Base-by-base conservation (phyloP, 805 yeast genomes). In the Wickerhamomyces xylosicus region DNA sequence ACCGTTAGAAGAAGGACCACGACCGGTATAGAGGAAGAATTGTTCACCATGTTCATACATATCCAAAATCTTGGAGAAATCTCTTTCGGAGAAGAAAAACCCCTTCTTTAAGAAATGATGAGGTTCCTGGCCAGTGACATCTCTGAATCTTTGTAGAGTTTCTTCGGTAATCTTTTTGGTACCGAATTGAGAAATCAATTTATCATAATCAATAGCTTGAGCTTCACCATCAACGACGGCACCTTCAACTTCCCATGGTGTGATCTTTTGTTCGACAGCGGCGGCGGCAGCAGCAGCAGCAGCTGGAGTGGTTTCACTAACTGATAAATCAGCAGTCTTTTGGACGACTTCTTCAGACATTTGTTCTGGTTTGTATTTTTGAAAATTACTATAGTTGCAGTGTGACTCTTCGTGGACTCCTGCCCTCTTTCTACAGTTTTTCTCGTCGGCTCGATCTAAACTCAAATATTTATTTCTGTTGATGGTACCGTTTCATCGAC, bases 201-300 rank as follows among this genome's bases (percentile, higher is more conserved):
- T 86, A 42, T 85, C 90, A 58, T 92, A 92, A 64, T 92, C 95
- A 49, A 92, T 89, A 20, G 77, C 87, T 59, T 83, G 89, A n/a
- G 83, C 75, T 51, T 80, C 69, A 39, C 98, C 98, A 52, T 89
- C 96, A 25, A 10, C 29, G 35, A 90, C 94, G 3, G 97, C 97
- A 42, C 97, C 98, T 62, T 85, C 95, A 22, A 92, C 98, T 59
- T 92, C 98, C 98, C 98, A 92, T 36, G 98, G 98, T 1, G 98
- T 92, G 43, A 83, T 70, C 11, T 41, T 41, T 37, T 52, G 56
- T 5, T 50, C 56, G 2, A 38, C 43, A 25, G 25, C 6, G 10
- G n/a, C 29, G 29, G 29, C 9, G 29, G 14, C 29, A 10, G 29
- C n/a, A 11, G 29, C 29, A 4, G 29, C n/a, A 11, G 29, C 13